phyloP scores from a whole-genome alignment of 805 yeast genomes.

The Wickerhamiella nectarea region DNA sequence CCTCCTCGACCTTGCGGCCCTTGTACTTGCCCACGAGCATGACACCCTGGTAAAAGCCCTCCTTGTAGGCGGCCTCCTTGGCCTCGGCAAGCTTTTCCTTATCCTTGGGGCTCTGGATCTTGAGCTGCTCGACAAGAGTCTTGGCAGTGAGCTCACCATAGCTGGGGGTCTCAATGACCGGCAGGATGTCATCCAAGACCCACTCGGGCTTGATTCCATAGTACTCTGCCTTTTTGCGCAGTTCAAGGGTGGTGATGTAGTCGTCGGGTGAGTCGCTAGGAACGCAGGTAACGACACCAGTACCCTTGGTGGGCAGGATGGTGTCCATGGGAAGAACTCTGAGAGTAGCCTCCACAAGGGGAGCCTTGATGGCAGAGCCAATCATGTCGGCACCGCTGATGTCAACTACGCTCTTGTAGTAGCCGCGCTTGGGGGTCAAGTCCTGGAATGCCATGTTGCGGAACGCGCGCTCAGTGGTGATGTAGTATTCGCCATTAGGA shows the following conservation, averaged over 20 bases:
- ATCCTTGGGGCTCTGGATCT: slow-evolving; percentile 93
- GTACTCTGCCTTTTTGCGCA: slow-evolving; percentile 79
- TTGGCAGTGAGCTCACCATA: slow-evolving; percentile 87
- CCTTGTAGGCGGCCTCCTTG: slow-evolving; percentile 89
- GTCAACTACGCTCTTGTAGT: slow-evolving; percentile 42
- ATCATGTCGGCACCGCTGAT: slow-evolving; percentile 62
- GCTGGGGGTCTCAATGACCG: slow-evolving; percentile 65
- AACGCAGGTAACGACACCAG: slow-evolving; percentile 97
- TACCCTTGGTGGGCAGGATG: slow-evolving; percentile 87
- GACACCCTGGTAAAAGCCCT: slow-evolving; percentile 84
- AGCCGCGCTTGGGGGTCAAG: slow-evolving; percentile 78
- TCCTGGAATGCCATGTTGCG: slow-evolving; percentile 95
- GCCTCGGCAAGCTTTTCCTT: slow-evolving; percentile 75
- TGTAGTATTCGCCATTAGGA: slow-evolving; percentile 55
- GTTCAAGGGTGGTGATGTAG: slow-evolving; percentile 70
- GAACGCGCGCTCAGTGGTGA: slow-evolving; percentile 90
- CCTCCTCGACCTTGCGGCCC: slow-evolving; percentile 83
- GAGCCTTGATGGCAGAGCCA: slow-evolving; percentile 81
- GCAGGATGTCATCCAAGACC: slow-evolving; percentile 52
- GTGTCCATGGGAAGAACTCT: slow-evolving; percentile 96
- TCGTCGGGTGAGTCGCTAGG: slow-evolving; percentile 99
- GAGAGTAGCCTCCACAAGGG: slow-evolving; percentile 56
- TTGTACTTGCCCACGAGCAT: slow-evolving; percentile 68
- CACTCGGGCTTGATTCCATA: slow-evolving; percentile 75
- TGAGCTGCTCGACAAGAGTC: slow-evolving; percentile 65